Evolutionary conservation across 495 filamentous ascomycete species (phyloP).

Genomic region (Aspergillus ostianus): DNA sequence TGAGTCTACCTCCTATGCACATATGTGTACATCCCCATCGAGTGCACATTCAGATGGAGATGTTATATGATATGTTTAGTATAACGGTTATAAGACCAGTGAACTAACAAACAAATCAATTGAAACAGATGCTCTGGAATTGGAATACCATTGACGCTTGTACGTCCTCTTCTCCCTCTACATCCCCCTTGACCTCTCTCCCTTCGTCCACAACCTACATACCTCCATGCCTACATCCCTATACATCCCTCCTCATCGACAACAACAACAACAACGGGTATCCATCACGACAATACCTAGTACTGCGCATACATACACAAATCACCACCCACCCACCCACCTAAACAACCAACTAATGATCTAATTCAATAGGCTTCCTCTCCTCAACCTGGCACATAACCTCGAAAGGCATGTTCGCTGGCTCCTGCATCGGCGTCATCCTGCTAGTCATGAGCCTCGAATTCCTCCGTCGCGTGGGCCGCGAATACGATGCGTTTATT

Average conservation of each 20-base stretch:
- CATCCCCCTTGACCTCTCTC: too few relatives aligned
- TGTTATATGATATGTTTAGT: too few relatives aligned
- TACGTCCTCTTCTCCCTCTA: slow-evolving; percentile 20
- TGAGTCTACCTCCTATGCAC: background rate
- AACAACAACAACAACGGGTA: too few relatives aligned
- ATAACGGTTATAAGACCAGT: background rate
- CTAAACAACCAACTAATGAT: slow-evolving; percentile 9
- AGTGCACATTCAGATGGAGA: too few relatives aligned
- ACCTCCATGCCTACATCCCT: too few relatives aligned
- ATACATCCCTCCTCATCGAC: too few relatives aligned
- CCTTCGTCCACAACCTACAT: too few relatives aligned
- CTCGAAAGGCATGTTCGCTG: slow-evolving; percentile 61
- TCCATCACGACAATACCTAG: background rate
- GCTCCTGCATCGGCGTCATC: slow-evolving; percentile 68
- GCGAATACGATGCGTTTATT: slow-evolving; percentile 62
- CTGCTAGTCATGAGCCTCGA: slow-evolving; percentile 63
- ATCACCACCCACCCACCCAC: background rate
- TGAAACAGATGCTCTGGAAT: slow-evolving; percentile 69
- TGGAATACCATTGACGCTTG: slow-evolving; percentile 70
- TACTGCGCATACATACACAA: background rate
- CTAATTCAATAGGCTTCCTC: slow-evolving; percentile 53
- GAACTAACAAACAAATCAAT: slow-evolving; percentile 1
- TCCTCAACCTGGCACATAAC: slow-evolving; percentile 62
- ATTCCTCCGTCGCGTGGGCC: slow-evolving; percentile 55
- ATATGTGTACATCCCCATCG: background rate